A percentile compares a stretch with the other conserved stretches of the same genome.
These are phyloP conservation scores for Xylariaceae sp. DNA, from an alignment of 2,329 filamentous ascomycete species.

Conservation along the genomic window DNA sequence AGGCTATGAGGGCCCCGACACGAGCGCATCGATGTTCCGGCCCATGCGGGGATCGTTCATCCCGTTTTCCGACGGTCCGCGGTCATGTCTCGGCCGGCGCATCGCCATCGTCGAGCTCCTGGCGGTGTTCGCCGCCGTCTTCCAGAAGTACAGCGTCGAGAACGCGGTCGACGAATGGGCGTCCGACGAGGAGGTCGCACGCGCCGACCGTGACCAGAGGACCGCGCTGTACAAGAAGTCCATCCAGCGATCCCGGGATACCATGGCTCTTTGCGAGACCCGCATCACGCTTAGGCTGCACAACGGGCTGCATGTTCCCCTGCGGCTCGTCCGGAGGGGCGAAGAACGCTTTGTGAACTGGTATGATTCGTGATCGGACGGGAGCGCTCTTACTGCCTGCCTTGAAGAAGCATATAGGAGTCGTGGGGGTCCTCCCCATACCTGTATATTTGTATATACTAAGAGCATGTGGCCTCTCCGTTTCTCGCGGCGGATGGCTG, in stretches of 20 bases:
- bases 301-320: slow-evolving; percentile 52
- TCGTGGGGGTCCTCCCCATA: too few species aligned
- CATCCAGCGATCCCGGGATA: slow-evolving; percentile 47
- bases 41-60: slow-evolving; percentile 53
- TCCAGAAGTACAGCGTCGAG: slow-evolving; percentile 61
- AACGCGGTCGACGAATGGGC: slow-evolving; percentile 60
- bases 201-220: slow-evolving; percentile 44
- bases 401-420: too few species aligned
- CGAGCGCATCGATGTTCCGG: slow-evolving; percentile 56
- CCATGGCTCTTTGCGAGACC: slow-evolving; percentile 51
- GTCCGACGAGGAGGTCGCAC: slow-evolving; percentile 48
- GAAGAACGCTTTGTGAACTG: slow-evolving; percentile 59
- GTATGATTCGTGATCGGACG: slow-evolving; percentile 14
- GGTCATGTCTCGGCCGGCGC: slow-evolving; percentile 54
- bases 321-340: slow-evolving; percentile 65
- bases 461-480: background rate
- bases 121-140: slow-evolving; percentile 51
- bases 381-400: background rate
- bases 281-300: slow-evolving; percentile 69
- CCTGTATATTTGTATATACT: background rate
- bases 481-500: background rate
- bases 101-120: slow-evolving; percentile 58
- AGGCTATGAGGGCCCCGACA: slow-evolving; percentile 55
- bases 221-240: slow-evolving; percentile 57
- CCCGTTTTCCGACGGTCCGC: slow-evolving; percentile 54